phyloP scores from a whole-genome alignment of 768 basidiomycete species.

The Macrolepiota dolichaula region DNA sequence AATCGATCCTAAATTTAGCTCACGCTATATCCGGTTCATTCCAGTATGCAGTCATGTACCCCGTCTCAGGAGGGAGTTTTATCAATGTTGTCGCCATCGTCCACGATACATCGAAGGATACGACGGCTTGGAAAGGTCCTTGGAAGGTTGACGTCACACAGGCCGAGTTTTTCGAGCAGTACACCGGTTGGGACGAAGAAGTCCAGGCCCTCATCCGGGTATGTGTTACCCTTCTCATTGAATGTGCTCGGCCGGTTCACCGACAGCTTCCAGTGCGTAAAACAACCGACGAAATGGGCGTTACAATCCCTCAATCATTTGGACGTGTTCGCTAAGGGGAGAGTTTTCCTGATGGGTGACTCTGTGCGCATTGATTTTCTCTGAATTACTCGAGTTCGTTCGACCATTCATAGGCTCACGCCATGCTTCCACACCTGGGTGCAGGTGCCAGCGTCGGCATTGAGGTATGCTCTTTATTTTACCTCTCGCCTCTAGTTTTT shows the following conservation, averaged over 20 bases:
- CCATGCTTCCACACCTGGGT: constrained; percentile 46
- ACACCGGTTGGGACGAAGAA: constrained; percentile 15
- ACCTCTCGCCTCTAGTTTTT: background rate
- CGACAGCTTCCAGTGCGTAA: constrained; percentile 25
- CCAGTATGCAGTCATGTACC: constrained; percentile 46
- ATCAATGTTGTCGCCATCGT: constrained; percentile 45
- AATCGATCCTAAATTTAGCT: background rate
- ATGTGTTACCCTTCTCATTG: background rate
- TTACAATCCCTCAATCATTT: constrained; percentile 38
- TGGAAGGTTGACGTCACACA: constrained; percentile 14
- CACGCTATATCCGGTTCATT: background rate
- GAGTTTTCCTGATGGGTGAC: constrained; percentile 47
- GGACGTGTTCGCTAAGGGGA: constrained; percentile 32
- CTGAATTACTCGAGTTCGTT: constrained; percentile 8
- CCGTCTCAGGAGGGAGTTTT: constrained; percentile 43
- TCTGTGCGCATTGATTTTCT: constrained; percentile 26
- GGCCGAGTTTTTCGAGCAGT: constrained; percentile 13
- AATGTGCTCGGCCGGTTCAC: background rate
- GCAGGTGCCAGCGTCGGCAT: constrained; percentile 48
- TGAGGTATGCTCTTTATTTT: constrained; percentile 27
- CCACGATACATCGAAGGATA: constrained; percentile 13
- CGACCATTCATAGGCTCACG: constrained; percentile 35
- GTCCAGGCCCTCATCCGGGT: constrained; percentile 16
- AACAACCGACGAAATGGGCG: constrained; percentile 38
- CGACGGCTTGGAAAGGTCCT: constrained; percentile 15